Percentiles rank a stretch among this genome's conserved stretches.
These are phyloP conservation scores for Hapsidospora chrysogenum DNA, from an alignment of 495 filamentous ascomycete species.

Conservation along the genomic window DNA sequence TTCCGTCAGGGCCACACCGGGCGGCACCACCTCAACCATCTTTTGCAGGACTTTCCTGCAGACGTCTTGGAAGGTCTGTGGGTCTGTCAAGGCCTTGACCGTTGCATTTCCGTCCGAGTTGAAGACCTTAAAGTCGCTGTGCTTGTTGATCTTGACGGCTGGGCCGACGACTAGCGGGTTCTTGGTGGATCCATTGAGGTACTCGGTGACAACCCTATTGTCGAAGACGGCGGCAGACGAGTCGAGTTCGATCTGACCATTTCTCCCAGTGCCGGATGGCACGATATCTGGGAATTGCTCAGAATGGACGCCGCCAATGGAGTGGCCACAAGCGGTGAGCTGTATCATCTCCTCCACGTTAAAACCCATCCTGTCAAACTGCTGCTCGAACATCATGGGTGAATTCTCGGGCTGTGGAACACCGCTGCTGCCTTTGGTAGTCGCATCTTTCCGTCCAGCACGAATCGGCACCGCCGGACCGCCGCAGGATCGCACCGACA, in stretches of 20 bases:
- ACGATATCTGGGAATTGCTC: slow-evolving; percentile 37
- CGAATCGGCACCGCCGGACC: slow-evolving; percentile 38
- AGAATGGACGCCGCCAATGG: slow-evolving; percentile 42
- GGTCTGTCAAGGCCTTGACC: slow-evolving; percentile 26
- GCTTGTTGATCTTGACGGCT: slow-evolving; percentile 18
- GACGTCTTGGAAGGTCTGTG: slow-evolving; percentile 21
- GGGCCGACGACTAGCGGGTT: slow-evolving; percentile 36
- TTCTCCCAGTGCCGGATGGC: slow-evolving; percentile 21
- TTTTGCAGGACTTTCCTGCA: slow-evolving; percentile 37
- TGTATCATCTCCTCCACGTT: slow-evolving; percentile 38
- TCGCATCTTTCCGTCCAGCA: slow-evolving; percentile 38
- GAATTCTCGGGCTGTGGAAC: slow-evolving; percentile 44
- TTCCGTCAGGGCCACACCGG: slow-evolving; percentile 28
- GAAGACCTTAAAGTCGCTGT: slow-evolving; percentile 42
- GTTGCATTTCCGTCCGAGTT: slow-evolving; percentile 38
- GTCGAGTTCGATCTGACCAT: slow-evolving; percentile 30
- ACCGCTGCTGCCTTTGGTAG: slow-evolving; percentile 26
- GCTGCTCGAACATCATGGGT: slow-evolving; percentile 28
- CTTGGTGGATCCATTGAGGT: slow-evolving; percentile 30
- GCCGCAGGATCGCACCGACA: slow-evolving; percentile 39
- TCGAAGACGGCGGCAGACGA: slow-evolving; percentile 32
- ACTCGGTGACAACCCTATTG: slow-evolving; percentile 38
- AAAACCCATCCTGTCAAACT: slow-evolving; percentile 43
- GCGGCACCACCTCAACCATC: slow-evolving; percentile 45
- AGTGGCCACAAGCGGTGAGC: slow-evolving; percentile 44